These are phyloP conservation scores for Inga leiocalycina DNA, from an alignment of 306 rosid genomes.

Conservation along the genomic window DNA sequence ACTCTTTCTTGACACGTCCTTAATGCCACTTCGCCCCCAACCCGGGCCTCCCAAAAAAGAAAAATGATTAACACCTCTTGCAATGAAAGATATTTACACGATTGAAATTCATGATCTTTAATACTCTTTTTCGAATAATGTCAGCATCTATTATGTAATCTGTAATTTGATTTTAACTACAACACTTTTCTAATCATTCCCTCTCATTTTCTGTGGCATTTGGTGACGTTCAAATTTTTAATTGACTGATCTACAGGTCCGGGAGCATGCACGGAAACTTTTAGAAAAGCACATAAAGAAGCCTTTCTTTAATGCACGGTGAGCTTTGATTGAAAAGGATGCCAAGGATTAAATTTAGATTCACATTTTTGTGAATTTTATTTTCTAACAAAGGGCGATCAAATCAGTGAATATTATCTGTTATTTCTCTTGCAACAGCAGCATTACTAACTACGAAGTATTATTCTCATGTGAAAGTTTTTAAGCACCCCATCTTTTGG, in stretches of 20 bases:
- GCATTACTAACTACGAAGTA: neutral
- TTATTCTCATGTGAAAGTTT: conserved; percentile 25
- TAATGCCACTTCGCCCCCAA: too few species aligned
- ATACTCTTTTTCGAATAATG: neutral
- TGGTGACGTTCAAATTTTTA: conserved; percentile 27
- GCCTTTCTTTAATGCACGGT: conserved; percentile 86
- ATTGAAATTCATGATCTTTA: neutral
- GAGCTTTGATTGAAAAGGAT: conserved; percentile 26
- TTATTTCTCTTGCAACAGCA: conserved; percentile 6
- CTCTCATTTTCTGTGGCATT: conserved; percentile 21
- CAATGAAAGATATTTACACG: neutral
- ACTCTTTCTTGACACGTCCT: neutral
- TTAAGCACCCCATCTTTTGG: conserved; percentile 32
- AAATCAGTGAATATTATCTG: conserved; percentile 21
- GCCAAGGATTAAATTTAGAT: neutral
- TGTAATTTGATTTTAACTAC: neutral
- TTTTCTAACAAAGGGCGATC: neutral
- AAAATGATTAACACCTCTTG: neutral
- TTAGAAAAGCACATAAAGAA: conserved; percentile 79
- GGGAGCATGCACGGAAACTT: conserved; percentile 94
- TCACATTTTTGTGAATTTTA: conserved; percentile 14
- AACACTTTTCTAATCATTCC: neutral
- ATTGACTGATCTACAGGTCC: conserved; percentile 54
- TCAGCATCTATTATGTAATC: conserved; percentile 4
- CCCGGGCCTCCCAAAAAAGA: neutral